phyloP scores from a whole-genome alignment of 495 filamentous ascomycete genomes.

The Thozetella sp. region DNA sequence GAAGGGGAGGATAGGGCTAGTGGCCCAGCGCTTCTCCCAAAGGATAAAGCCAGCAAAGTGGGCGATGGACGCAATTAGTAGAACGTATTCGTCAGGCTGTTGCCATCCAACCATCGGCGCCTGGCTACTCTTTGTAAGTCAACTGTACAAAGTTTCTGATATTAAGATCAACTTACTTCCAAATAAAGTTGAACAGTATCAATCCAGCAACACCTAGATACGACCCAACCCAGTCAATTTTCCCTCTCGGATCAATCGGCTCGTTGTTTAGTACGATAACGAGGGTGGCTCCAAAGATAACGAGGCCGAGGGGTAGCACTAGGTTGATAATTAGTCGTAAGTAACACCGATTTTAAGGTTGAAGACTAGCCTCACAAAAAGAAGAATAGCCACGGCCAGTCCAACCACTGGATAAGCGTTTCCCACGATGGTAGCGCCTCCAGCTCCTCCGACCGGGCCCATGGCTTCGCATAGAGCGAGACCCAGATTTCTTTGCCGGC shows the following conservation, averaged over 20 bases:
- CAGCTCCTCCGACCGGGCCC: conserved; percentile 46
- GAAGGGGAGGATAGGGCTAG: conserved; percentile 48
- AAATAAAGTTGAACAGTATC: conserved; percentile 56
- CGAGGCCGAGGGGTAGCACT: conserved; percentile 35
- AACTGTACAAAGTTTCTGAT: background rate
- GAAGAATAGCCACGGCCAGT: conserved; percentile 53
- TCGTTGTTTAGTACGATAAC: conserved; percentile 37
- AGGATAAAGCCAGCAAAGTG: conserved; percentile 40
- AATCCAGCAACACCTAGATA: conserved; percentile 42
- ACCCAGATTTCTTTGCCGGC: conserved; percentile 42
- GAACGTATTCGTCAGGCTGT: conserved; percentile 42
- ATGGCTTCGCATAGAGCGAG: conserved; percentile 51
- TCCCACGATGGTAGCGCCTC: conserved; percentile 43
- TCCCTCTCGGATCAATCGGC: conserved; percentile 39
- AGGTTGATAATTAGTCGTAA: too few relatives aligned
- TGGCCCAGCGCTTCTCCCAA: conserved; percentile 47
- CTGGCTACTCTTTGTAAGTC: conserved; percentile 45
- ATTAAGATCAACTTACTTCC: conserved; percentile 46
- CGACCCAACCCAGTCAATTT: conserved; percentile 50
- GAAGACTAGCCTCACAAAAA: conserved; percentile 50
- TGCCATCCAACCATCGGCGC: conserved; percentile 51
- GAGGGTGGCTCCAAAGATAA: conserved; percentile 30
- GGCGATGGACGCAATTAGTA: conserved; percentile 40
- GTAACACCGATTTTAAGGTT: conserved; percentile 44
- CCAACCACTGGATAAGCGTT: conserved; percentile 35